phyloP scores from a whole-genome alignment of 1,284 basidiomycete genomes.

The Trichosporon sp. region DNA sequence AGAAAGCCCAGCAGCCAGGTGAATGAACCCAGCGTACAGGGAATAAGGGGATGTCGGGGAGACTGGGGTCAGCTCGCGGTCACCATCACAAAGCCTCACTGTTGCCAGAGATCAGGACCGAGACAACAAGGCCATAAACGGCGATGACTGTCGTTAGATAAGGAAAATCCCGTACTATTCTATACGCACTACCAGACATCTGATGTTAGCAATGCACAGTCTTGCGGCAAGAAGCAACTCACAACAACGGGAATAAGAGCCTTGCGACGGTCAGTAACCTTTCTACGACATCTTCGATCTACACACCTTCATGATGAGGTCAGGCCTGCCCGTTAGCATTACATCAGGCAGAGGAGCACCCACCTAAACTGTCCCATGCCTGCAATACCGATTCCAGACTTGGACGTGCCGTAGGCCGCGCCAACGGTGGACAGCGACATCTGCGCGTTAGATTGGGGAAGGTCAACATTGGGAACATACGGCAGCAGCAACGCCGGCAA shows the following conservation, averaged over 20 bases:
- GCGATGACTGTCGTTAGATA: slow-evolving; percentile 46
- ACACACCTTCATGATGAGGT: slow-evolving; percentile 93
- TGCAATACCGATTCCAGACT: slow-evolving; percentile 96
- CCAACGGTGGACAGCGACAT: slow-evolving; percentile 63
- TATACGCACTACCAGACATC: slow-evolving; percentile 66
- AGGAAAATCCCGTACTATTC: slow-evolving; percentile 24
- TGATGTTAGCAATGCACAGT: background rate
- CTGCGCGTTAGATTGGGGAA: slow-evolving; percentile 20
- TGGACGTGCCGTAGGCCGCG: slow-evolving; percentile 94
- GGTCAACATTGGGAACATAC: slow-evolving; percentile 23
- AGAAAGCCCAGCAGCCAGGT: slow-evolving; percentile 83
- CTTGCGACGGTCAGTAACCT: slow-evolving; percentile 7
- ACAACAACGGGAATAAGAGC: slow-evolving; percentile 60
- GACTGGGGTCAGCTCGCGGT: slow-evolving; percentile 54
- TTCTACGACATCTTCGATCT: too few relatives aligned
- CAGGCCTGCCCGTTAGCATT: slow-evolving; percentile 58
- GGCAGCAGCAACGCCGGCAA: slow-evolving; percentile 43
- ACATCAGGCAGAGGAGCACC: slow-evolving; percentile 5
- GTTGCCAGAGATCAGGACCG: slow-evolving; percentile 62
- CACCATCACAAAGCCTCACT: slow-evolving; percentile 51
- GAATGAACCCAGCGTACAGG: slow-evolving; percentile 83
- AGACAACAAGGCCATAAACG: slow-evolving; percentile 57
- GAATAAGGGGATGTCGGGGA: slow-evolving; percentile 52
- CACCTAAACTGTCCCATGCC: slow-evolving; percentile 82
- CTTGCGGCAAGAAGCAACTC: too few relatives aligned